phyloP scores from a whole-genome alignment of 164 flowering plant species.

The Santalum album region DNA sequence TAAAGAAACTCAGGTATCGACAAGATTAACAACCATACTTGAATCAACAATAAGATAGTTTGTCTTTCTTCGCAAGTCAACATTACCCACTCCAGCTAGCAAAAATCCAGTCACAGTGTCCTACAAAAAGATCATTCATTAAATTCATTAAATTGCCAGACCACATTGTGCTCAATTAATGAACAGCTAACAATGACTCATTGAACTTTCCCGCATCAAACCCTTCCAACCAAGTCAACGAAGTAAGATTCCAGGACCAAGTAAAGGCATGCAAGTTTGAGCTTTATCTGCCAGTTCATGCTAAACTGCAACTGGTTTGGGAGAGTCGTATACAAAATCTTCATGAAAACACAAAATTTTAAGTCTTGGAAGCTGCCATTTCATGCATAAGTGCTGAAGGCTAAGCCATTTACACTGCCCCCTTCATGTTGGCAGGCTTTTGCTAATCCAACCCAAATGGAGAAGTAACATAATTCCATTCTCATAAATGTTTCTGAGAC shows the following conservation, averaged over 20 bases:
- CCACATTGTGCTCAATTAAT: neutral
- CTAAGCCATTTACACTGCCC: no score
- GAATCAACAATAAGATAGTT: conserved; percentile 94
- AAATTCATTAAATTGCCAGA: neutral
- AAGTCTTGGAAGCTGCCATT: no score
- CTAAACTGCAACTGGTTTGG: no score
- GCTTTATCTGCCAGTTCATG: no score
- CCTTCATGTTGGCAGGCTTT: no score
- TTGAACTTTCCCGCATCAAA: neutral
- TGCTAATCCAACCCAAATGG: no score
- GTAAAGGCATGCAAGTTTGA: neutral
- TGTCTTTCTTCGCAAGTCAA: conserved; percentile 90
- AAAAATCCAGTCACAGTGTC: conserved; percentile 89
- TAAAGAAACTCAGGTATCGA: neutral
- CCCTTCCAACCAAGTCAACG: neutral
- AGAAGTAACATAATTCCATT: no score
- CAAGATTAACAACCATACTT: conserved; percentile 37
- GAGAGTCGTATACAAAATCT: no score
- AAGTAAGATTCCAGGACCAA: neutral
- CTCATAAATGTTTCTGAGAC: no score
- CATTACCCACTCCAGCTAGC: conserved; percentile 96
- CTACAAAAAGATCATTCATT: conserved; percentile 22
- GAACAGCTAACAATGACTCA: neutral
- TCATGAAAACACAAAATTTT: no score
- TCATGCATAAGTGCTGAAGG: no score